Evolutionary conservation across 1,284 basidiomycete genomes (phyloP).

Genomic region (Ustilago curta): DNA sequence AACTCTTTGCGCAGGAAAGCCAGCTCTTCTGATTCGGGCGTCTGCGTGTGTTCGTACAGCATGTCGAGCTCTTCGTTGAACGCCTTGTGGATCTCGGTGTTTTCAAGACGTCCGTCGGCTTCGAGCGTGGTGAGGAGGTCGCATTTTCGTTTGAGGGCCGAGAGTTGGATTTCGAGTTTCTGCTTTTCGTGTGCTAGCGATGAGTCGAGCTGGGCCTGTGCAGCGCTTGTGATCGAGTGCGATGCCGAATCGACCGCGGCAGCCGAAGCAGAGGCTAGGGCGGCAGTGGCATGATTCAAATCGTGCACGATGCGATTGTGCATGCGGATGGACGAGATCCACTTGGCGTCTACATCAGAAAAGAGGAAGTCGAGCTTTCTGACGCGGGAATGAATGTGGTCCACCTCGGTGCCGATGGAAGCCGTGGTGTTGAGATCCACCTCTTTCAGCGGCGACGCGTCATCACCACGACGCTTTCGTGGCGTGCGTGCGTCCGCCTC

Average conservation of each 20-base stretch:
- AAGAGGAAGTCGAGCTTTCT: constrained; percentile 26
- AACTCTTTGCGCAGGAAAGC: constrained; percentile 49
- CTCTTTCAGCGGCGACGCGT: constrained; percentile 13
- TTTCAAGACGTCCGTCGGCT: constrained; percentile 64
- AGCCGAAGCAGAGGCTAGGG: constrained; percentile 5
- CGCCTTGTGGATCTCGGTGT: constrained; percentile 66
- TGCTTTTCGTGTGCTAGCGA: constrained; percentile 17
- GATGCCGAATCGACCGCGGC: not conserved
- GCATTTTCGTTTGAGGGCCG: constrained; percentile 55
- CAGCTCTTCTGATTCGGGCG: constrained; percentile 58
- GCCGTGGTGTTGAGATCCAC: constrained; percentile 24
- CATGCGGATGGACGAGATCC: constrained; percentile 45
- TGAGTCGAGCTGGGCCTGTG: not conserved
- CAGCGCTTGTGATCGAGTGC: not conserved
- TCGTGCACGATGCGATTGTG: constrained; percentile 44
- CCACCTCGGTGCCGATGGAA: constrained; percentile 21
- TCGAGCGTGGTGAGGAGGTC: constrained; percentile 62
- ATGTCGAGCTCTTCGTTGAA: constrained; percentile 68
- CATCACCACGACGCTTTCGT: constrained; percentile 23
- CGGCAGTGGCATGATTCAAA: constrained; percentile 8
- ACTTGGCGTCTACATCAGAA: constrained; percentile 27
- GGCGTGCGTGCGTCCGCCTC: constrained; percentile 27
- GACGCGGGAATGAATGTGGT: constrained; percentile 20
- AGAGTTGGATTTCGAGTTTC: constrained; percentile 44
- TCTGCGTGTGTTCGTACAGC: constrained; percentile 64